Evolutionary conservation across 306 rosid species (phyloP).

Genomic region (Malus sylvestris): DNA sequence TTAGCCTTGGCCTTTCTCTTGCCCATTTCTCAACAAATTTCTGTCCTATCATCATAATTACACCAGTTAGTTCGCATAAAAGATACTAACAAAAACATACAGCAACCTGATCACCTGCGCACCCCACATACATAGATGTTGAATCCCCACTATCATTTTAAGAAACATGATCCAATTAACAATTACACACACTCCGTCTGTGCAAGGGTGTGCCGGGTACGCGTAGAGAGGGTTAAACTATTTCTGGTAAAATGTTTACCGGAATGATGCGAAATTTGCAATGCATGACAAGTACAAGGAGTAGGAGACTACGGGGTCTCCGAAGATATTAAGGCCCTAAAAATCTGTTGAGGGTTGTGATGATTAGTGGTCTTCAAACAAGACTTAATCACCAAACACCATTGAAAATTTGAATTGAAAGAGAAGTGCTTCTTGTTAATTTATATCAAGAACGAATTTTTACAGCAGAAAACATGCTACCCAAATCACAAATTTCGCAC

Average conservation of each 20-base stretch:
- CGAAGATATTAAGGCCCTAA: background rate
- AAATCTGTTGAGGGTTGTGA: background rate
- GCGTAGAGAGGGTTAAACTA: background rate
- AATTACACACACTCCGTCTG: background rate
- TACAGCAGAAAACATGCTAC: background rate
- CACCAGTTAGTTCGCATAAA: background rate
- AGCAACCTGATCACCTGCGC: background rate
- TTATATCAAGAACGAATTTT: background rate
- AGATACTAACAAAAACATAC: background rate
- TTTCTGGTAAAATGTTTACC: background rate
- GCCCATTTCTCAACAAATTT: slow-evolving; percentile 56
- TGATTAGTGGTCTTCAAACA: background rate
- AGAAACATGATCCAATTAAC: background rate
- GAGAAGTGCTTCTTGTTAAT: background rate
- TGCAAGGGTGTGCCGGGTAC: background rate
- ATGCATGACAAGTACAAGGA: background rate
- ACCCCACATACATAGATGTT: background rate
- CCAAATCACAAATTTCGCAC: background rate
- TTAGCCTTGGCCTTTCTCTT: slow-evolving; percentile 91
- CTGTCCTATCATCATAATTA: slow-evolving; percentile 16
- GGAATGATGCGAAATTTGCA: background rate
- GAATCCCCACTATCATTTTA: background rate
- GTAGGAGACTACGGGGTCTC: background rate
- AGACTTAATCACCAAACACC: background rate
- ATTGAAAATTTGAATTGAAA: background rate